Base-by-base conservation (phyloP, 768 basidiomycete genomes). In the Macrolepiota fuliginosa region DNA sequence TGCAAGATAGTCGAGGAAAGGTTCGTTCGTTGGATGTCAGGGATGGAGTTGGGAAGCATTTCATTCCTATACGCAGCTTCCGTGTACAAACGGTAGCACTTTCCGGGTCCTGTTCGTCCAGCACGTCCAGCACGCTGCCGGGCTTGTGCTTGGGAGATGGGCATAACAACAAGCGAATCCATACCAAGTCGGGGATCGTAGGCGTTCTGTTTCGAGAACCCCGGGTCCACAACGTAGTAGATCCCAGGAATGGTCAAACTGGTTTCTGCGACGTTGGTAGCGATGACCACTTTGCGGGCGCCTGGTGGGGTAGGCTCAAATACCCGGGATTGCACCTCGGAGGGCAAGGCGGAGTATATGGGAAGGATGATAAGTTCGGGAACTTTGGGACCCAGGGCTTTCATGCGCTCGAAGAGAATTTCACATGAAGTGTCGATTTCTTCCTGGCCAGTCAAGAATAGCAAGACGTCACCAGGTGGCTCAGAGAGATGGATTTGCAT, bases 401-500 rank as follows among this genome's bases (percentile, higher is more conserved):
- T 98, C 93, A 99, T 98, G 25, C 97, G 96, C 73, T 98, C 96
- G 72, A 86, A 98, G 1, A 99, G 82, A 62, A 97, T 97, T 74
- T 99, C 96, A 74, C 96, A 98, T 0, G 96, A 79, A 0, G 96
- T 98, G 73, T 99, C 97, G 63, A 99, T 98, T 73, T 99, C 97
- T 71, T 99, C 97, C 73, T 97, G 94, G 72, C 97, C 97, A 0
- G 97, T 99, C 36, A 99, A 82, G 86, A 99, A 99, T 45, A 99
- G 88, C 2, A 99, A 83, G 66, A 99, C 81, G 70, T 98, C 97
- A 56, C 97, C 97, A 2, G 94, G 92, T 35, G 97, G 97, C 69
- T 99, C 96, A 50, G 96, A 97, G 35, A 99, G 83, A 72, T 99
- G 97, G 62, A 99, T 99, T 74, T 99, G 97, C 92, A 98, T 96